Conservation (phyloP, 768 basidiomycete genomes). For the Leccinum olivaceopallidum region DNA sequence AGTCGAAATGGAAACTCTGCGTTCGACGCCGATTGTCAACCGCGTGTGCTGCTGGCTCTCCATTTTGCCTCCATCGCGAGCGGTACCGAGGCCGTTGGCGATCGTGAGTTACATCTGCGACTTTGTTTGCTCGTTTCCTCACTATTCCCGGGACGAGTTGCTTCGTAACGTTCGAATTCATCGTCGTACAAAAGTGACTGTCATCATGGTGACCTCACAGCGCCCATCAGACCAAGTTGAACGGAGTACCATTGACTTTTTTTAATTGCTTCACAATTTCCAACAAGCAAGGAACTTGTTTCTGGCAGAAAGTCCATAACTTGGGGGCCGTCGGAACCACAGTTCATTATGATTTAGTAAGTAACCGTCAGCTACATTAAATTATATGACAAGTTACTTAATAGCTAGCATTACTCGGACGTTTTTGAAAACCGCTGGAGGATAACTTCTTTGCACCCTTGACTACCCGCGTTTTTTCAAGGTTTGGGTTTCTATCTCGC, state of each 20-base stretch:
- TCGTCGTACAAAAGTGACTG: neutral
- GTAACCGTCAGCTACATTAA: neutral
- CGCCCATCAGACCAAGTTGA: neutral
- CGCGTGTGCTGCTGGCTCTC: neutral
- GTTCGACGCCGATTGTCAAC: neutral
- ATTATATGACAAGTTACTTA: neutral
- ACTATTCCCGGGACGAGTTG: neutral
- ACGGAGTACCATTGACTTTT: neutral
- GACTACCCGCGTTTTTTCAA: neutral
- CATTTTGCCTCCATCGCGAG: neutral
- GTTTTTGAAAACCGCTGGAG: neutral
- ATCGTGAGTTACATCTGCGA: neutral
- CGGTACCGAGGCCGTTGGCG: neutral
- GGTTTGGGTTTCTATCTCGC: neutral
- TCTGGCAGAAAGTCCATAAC: neutral
- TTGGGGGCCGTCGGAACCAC: neutral
- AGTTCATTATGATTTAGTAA: neutral
- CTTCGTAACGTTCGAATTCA: neutral
- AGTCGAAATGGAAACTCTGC: neutral
- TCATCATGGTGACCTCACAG: neutral
- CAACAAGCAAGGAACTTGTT: neutral
- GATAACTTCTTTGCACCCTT: neutral
- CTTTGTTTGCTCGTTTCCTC: neutral
- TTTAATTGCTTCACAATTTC: neutral
- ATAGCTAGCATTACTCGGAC: neutral